phyloP scores from a whole-genome alignment of 208 protist species.

The Acanthamoeba royreba region DNA sequence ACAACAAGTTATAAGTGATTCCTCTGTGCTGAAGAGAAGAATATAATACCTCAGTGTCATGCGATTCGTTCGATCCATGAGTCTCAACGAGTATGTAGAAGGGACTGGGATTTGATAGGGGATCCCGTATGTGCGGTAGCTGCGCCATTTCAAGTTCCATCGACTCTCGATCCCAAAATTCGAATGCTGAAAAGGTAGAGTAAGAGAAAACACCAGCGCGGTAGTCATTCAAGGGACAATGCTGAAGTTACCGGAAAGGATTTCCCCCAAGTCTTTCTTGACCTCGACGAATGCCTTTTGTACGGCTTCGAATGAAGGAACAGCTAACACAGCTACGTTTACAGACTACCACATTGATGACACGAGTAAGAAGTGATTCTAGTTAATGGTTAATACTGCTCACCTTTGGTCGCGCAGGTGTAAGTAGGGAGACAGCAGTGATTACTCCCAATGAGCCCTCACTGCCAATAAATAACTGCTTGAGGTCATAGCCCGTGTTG shows the following conservation, averaged over 20 bases:
- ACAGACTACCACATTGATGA: constrained; percentile 60
- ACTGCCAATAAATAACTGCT: constrained; percentile 95
- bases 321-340: constrained; percentile 86
- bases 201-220: no score
- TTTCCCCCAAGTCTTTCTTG: constrained; percentile 87
- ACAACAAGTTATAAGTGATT: constrained; percentile 72
- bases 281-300: constrained; percentile 80
- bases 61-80: constrained; percentile 85
- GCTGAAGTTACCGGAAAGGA: constrained; percentile 82
- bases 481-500: constrained; percentile 95
- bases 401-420: constrained; percentile 62
- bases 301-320: constrained; percentile 80
- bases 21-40: no score
- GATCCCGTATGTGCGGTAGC: constrained; percentile 68
- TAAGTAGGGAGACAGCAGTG: constrained; percentile 80
- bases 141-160: constrained; percentile 78
- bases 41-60: constrained; percentile 89
- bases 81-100: constrained; percentile 93
- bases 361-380: not conserved
- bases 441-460: constrained; percentile 96
- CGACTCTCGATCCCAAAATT: constrained; percentile 89
- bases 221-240: no score
- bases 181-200: constrained; percentile 75
- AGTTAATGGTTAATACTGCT: not conserved
- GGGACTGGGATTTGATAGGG: constrained; percentile 71